phyloP scores from a whole-genome alignment of 2,329 filamentous ascomycete species.

The Fusarium mundagurra region DNA sequence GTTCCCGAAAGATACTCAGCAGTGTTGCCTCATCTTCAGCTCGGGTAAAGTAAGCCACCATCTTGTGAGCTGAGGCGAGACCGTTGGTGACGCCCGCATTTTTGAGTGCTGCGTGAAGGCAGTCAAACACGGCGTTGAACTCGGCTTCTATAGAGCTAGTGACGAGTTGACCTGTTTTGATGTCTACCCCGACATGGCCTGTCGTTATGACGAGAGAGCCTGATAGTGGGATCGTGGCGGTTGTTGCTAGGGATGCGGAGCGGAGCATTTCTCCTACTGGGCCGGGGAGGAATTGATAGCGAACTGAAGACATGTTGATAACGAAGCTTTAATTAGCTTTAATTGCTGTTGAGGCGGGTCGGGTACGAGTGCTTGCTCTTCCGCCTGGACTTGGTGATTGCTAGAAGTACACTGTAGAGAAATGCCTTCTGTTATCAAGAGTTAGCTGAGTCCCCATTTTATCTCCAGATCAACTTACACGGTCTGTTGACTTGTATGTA shows the following conservation, averaged over 20 bases:
- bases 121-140: not conserved
- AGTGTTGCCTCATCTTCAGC: not conserved
- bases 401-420: not conserved
- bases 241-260: not conserved
- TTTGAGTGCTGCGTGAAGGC: not conserved
- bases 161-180: not conserved
- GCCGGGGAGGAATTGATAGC: not conserved
- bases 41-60: not conserved
- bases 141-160: not conserved
- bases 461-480: not conserved
- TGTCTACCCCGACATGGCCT: not conserved
- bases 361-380: too few relatives aligned
- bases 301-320: not conserved
- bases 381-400: too few relatives aligned
- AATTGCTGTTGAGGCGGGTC: not conserved
- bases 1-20: not conserved
- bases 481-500: not conserved
- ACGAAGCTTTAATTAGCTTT: too few relatives aligned
- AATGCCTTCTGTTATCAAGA: accelerated
- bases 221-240: not conserved
- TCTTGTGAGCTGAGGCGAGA: not conserved
- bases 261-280: not conserved
- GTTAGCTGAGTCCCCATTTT: not conserved
- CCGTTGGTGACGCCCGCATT: not conserved
- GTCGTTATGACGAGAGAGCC: not conserved